Evolutionary conservation across 768 basidiomycete species (phyloP), one percentile per base, ranked within the genome.

Genomic region (Psilocybe subaeruginosa): DNA sequence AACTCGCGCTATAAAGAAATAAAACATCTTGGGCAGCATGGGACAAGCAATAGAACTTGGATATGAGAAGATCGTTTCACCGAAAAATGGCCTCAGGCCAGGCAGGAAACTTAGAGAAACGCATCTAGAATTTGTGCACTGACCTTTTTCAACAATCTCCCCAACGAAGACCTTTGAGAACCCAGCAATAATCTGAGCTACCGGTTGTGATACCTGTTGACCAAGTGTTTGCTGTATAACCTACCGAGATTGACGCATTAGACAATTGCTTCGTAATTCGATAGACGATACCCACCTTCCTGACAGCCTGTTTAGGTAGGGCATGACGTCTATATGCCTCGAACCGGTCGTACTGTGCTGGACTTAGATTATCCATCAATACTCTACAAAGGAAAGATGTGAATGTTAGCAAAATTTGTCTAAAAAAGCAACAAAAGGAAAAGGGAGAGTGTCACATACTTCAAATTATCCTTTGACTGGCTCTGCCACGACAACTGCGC

Each of bases 161-260:
- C 95, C 95, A 3, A 97, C 93, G 62, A 95, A 97, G 0, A 97
- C 93, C 69, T 96, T 97, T 12, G 85, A 83, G 59, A 97, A 91
- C 62, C 95, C 95, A 4, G 93, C 93, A 2, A 96, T 90, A 47
- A 95, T 86, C 64, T 95, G 93, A 1, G 94, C 90, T 4, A 96
- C 91, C 3, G 92, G 91, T 67, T 89, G 88, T 3, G 93, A 93
- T 5, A 92, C 91, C 67, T 93, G 91, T 60, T 93, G 89, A 14
- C 89, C 89, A 0, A 88, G 78, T 0, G 85, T 84, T 73, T 93
- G 91, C 69, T 93, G 92, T 63, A 97, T 91, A 33, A 94, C 86
- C 92, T 95, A 56, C n/a, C 29, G 27, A 49, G 49, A 23, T 37
- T 62, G 5, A 55, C 30, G 53, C 12, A 46, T 57, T 16, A 62